phyloP scores from a whole-genome alignment of 2,329 filamentous ascomycete species.

The Byssochlamys sp. region DNA sequence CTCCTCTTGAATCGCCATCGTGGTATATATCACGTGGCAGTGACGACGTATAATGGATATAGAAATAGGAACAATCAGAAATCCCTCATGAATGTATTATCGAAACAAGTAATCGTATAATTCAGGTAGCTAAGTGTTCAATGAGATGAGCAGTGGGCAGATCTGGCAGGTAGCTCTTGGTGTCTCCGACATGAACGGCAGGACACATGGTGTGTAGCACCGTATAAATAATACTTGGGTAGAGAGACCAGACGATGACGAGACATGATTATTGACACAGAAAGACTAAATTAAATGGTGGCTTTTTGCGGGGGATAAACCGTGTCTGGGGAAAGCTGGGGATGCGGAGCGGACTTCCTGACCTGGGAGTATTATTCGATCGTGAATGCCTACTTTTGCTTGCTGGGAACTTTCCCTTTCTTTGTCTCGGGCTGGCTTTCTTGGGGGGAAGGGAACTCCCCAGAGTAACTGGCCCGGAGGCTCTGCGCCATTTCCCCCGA shows the following conservation, averaged over 20 bases:
- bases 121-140: background rate
- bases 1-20: background rate
- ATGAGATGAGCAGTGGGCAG: background rate
- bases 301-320: background rate
- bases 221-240: background rate
- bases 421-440: background rate
- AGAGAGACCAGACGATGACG: background rate
- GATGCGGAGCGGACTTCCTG: background rate
- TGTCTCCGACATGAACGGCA: background rate
- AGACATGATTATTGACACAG: background rate
- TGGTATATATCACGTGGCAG: background rate
- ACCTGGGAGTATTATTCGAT: background rate
- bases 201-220: background rate
- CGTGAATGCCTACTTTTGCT: background rate
- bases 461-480: background rate
- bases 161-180: background rate
- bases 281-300: background rate
- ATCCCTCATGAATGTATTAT: background rate
- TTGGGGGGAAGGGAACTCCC: background rate
- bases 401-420: background rate
- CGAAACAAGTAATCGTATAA: background rate
- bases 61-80: background rate
- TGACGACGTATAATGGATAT: background rate
- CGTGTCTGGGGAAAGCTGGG: background rate
- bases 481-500: background rate